A percentile compares a stretch with the other conserved stretches of the same genome.
These are phyloP conservation scores for Beverwykella pulmonaria DNA, from an alignment of 495 filamentous ascomycete genomes.

Conservation along the genomic window DNA sequence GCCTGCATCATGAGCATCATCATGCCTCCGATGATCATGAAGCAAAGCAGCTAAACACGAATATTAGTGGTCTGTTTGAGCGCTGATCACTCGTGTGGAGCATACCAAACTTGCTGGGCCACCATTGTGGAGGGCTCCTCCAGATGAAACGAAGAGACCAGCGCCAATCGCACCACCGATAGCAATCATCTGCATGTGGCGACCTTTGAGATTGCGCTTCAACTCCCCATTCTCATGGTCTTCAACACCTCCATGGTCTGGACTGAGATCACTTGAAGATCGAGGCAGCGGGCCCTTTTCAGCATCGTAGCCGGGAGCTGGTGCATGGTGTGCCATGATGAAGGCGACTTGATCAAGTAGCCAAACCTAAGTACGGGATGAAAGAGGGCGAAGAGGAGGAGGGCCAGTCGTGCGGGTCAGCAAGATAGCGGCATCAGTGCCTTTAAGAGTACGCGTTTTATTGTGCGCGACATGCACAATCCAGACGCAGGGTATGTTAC, in stretches of 20 bases:
- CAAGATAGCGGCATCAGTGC: not conserved
- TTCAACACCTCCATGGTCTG: not conserved
- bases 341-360: not conserved
- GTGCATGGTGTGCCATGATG: not conserved
- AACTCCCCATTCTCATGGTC: conserved; percentile 23
- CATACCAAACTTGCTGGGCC: conserved; percentile 42
- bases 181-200: conserved; percentile 40
- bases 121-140: conserved; percentile 38
- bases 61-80: conserved; percentile 8
- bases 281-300: not conserved
- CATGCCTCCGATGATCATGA: conserved; percentile 57
- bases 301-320: not conserved
- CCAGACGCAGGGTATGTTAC: not conserved
- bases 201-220: conserved; percentile 27
- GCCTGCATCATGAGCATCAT: conserved; percentile 60
- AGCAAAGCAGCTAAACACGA: conserved; percentile 47
- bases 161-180: conserved; percentile 46
- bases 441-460: not conserved
- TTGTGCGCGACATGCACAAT: not conserved
- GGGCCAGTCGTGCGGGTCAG: not conserved
- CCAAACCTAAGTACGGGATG: not conserved
- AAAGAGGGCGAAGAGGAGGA: not conserved
- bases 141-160: conserved; percentile 46
- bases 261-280: not conserved
- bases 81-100: not conserved